Evolutionary conservation across 2,329 filamentous ascomycete species (phyloP), one percentile per base, ranked within the genome.

Genomic region (Aspergillus terreus): DNA sequence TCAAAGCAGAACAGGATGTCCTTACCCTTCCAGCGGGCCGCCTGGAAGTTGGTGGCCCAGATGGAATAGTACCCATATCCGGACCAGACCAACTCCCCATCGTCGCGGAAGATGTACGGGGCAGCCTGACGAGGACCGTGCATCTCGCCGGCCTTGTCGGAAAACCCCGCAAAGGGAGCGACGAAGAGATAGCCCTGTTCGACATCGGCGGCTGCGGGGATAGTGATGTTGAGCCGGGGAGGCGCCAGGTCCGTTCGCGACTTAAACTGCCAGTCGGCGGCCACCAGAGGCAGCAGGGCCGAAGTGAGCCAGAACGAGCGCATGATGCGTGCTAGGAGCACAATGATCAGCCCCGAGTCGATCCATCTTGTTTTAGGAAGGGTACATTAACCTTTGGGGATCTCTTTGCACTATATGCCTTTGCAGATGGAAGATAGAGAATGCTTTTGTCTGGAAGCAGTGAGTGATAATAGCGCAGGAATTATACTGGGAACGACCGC

Each of bases 11-110:
- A 79, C 3, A 84, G 67, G 0, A 83, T 72, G 50, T 81, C 75
- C 55, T 77, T 66, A 11, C 78, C 80, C 43, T 77, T 74, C 73
- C 74, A 82, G 5, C 70, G 69, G 0, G 68, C 75, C 15, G 51
- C 53, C 27, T 68, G 79, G 65, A 83, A 82, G 60, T 82, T 82
- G 53, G 75, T 75, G 0, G 74, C 63, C 76, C 78, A 82, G 60
- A 77, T 77, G 30, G 73, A 76, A 57, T 76, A 80, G 58, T 77
- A 76, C 4, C 72, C 74, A 49, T 79, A 79, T 2, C 81, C 78
- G 0, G 80, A 82, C 80, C 80, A 83, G 19, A 84, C 70, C 0
- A 83, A 69, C 46, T 82, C 78, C 1, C 80, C 80, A 30, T 79
- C 66, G 57, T 81, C 74, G 5, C 73, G 72, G 57, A 82, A 77